Percentiles rank a stretch among this genome's conserved stretches.
Conservation (phyloP, 352 stramenopile genomes). For the Pythium aquatile region DNA sequence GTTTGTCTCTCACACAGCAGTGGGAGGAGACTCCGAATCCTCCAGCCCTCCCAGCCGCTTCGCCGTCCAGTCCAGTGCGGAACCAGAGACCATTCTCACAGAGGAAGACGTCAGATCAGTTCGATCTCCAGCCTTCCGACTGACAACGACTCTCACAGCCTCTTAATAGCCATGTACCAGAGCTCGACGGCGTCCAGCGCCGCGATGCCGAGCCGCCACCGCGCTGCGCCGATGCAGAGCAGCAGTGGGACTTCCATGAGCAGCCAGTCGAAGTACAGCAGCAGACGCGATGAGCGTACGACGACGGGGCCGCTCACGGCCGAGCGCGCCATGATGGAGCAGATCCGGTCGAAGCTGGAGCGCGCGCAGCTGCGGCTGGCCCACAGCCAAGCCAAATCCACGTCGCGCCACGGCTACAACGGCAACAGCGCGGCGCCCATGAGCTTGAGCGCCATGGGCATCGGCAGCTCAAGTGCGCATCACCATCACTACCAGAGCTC, state of each 20-base stretch:
- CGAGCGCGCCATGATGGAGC: slow-evolving; percentile 69
- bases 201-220: slow-evolving; percentile 11
- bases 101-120: not conserved
- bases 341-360: slow-evolving; percentile 72
- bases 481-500: slow-evolving; percentile 17
- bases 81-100: not conserved
- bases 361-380: slow-evolving; percentile 52
- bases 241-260: slow-evolving; percentile 3
- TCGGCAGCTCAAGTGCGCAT: slow-evolving; percentile 4
- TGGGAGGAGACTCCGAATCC: not conserved
- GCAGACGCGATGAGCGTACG: slow-evolving; percentile 13
- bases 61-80: not conserved
- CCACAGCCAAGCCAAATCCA: slow-evolving; percentile 28
- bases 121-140: not conserved
- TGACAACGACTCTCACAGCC: not conserved
- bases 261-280: slow-evolving; percentile 2
- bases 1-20: not conserved
- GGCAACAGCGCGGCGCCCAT: slow-evolving; percentile 19
- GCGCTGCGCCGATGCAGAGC: not conserved
- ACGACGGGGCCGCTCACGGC: slow-evolving; percentile 31
- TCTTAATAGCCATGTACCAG: slow-evolving; percentile 11
- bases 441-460: slow-evolving; percentile 13
- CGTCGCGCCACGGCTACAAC: slow-evolving; percentile 29
- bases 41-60: not conserved
- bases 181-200: slow-evolving; percentile 13